Percentiles rank a stretch among this genome's conserved stretches.
These are phyloP conservation scores for Arachis monticola DNA, from an alignment of 331 rosid species.

Conservation along the genomic window DNA sequence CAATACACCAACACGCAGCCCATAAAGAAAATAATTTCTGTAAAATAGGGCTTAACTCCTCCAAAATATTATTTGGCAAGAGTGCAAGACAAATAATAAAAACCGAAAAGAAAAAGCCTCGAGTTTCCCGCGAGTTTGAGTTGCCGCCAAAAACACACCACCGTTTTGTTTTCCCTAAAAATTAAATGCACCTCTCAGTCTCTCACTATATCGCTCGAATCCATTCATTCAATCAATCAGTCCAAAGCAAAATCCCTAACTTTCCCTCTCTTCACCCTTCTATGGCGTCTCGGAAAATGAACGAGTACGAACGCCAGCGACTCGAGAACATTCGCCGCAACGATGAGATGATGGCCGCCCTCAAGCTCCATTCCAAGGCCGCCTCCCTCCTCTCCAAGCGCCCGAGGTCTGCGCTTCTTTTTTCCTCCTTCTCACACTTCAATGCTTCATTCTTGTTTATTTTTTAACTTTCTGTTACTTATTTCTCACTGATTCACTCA, in stretches of 20 bases:
- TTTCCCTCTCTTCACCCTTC: slow-evolving; percentile 6
- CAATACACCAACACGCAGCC: too few relatives aligned
- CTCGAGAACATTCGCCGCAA: slow-evolving; percentile 94
- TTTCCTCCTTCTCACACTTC: background rate
- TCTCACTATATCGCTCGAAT: background rate
- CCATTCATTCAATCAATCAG: background rate
- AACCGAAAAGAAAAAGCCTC: background rate
- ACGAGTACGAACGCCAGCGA: slow-evolving; percentile 78
- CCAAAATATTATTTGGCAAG: too few relatives aligned
- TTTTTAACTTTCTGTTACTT: background rate
- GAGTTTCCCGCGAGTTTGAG: slow-evolving; percentile 11
- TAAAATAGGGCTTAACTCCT: too few relatives aligned
- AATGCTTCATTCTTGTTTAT: background rate
- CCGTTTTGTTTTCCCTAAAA: background rate
- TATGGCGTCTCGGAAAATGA: slow-evolving; percentile 64
- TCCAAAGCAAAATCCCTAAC: slow-evolving; percentile 23
- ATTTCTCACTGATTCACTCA: background rate
- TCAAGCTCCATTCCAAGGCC: slow-evolving; percentile 73
- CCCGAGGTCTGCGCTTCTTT: slow-evolving; percentile 53
- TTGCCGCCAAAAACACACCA: background rate
- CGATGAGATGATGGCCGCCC: slow-evolving; percentile 78
- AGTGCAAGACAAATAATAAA: too few relatives aligned
- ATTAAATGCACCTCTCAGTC: background rate
- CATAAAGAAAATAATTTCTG: too few relatives aligned
- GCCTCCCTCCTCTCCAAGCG: slow-evolving; percentile 70